phyloP scores from a whole-genome alignment of 2,329 filamentous ascomycete genomes.

The Botrytis galanthina region DNA sequence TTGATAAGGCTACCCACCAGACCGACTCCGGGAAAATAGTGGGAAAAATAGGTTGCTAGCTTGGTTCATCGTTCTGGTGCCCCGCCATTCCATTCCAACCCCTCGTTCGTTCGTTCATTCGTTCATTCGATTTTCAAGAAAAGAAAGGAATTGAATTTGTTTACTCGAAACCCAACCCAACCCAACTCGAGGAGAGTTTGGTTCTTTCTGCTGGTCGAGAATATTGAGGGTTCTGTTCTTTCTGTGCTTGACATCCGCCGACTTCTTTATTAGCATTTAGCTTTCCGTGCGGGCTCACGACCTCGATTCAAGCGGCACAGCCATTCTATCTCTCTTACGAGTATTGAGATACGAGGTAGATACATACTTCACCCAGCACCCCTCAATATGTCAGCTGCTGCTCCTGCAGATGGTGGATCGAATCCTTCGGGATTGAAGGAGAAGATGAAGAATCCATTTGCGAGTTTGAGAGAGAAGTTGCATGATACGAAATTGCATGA shows the following conservation, averaged over 20 bases:
- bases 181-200: background rate
- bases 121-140: background rate
- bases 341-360: background rate
- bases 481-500: conserved; percentile 54
- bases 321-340: background rate
- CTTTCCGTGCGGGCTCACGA: conserved; percentile 1
- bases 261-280: too few relatives aligned
- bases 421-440: conserved; percentile 37
- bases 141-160: background rate
- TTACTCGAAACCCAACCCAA: background rate
- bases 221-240: too few relatives aligned
- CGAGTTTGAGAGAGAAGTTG: conserved; percentile 51
- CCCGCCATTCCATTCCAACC: background rate
- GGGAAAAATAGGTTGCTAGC: background rate
- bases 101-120: background rate
- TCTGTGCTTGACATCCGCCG: background rate
- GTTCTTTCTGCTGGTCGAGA: background rate
- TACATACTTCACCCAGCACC: background rate
- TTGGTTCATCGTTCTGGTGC: background rate
- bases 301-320: background rate
- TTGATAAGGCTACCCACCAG: too few relatives aligned
- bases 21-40: background rate
- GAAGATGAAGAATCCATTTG: conserved; percentile 51
- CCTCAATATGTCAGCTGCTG: conserved; percentile 31
- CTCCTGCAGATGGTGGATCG: conserved; percentile 34